Percentiles rank a stretch among this genome's conserved stretches.
These are phyloP conservation scores for Alnus glutinosa DNA, from an alignment of 306 rosid species.

Conservation along the genomic window DNA sequence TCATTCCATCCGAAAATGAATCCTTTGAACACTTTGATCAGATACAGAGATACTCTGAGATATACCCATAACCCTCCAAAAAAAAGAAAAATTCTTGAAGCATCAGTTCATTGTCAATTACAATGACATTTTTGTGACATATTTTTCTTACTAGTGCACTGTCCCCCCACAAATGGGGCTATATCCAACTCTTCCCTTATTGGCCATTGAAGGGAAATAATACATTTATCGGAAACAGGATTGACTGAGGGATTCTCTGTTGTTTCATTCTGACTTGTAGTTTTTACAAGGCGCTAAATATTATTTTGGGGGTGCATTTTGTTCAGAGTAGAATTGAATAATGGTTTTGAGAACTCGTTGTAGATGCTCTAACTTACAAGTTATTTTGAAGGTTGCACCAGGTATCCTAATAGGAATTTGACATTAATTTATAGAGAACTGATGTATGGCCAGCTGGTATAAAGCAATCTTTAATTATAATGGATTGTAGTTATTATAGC, in stretches of 20 bases:
- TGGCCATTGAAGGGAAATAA: not conserved
- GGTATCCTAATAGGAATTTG: not conserved
- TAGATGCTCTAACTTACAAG: not conserved
- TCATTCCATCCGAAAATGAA: not conserved
- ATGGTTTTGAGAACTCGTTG: not conserved
- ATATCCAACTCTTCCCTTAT: not conserved
- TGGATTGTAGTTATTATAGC: not conserved
- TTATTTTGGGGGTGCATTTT: not conserved
- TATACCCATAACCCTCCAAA: not conserved
- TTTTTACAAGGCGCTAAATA: not conserved
- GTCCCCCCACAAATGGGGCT: not conserved
- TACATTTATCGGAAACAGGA: not conserved
- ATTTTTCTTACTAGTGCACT: not conserved
- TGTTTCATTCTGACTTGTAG: not conserved
- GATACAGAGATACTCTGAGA: not conserved
- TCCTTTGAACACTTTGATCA: not conserved
- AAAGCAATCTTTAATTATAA: not conserved
- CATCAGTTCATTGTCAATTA: not conserved
- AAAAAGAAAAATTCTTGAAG: not conserved
- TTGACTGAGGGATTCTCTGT: not conserved
- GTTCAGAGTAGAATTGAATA: not conserved
- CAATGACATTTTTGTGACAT: not conserved
- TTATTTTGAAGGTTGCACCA: not conserved
- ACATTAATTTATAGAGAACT: not conserved
- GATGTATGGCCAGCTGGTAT: not conserved